A percentile compares a stretch with the other conserved stretches of the same genome.
phyloP scores from a whole-genome alignment of 2,329 filamentous ascomycete species.

The Triangularia setosa region DNA sequence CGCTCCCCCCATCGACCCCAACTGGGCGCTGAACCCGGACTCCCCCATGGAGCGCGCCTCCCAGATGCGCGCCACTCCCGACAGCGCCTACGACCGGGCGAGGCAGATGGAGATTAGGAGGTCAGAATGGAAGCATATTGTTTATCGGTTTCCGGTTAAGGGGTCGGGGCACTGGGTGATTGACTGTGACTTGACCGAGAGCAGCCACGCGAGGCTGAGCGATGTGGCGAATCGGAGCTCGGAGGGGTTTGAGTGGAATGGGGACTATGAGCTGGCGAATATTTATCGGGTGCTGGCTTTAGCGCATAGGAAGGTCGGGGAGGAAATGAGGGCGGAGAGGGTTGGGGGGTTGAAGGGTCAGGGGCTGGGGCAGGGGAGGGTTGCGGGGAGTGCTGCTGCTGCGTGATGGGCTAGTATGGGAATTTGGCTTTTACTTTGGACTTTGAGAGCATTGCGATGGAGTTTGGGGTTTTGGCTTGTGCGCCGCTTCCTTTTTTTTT shows the following conservation, averaged over 20 bases:
- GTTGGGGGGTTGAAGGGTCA: neutral
- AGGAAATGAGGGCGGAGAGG: conserved; percentile 22
- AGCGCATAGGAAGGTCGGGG: conserved; percentile 17
- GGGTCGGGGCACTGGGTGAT: conserved; percentile 20
- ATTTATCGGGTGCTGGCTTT: conserved; percentile 17
- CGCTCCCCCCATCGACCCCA: neutral
- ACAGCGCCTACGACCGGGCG: conserved; percentile 24
- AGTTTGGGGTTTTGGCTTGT: neutral
- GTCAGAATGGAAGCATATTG: conserved; percentile 21
- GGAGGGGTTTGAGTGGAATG: conserved; percentile 23
- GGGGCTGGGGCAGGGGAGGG: neutral
- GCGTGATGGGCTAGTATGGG: neutral
- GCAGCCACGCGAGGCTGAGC: conserved; percentile 18
- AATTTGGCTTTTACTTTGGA: neutral
- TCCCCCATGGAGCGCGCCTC: conserved; percentile 20
- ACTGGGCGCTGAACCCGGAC: conserved; percentile 17
- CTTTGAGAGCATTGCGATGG: neutral
- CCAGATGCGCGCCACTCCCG: conserved; percentile 20
- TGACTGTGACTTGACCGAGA: conserved; percentile 22
- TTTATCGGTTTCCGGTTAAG: conserved; percentile 19
- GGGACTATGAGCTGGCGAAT: conserved; percentile 19
- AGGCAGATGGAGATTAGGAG: conserved; percentile 22
- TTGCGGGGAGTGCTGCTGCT: neutral
- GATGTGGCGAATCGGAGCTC: conserved; percentile 16
- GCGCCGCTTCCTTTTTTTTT: too few species aligned